A percentile compares a stretch with the other conserved stretches of the same genome.
Evolutionary conservation across 257 asterid genomes (phyloP).

Genomic region (Solanum clarkiae): DNA sequence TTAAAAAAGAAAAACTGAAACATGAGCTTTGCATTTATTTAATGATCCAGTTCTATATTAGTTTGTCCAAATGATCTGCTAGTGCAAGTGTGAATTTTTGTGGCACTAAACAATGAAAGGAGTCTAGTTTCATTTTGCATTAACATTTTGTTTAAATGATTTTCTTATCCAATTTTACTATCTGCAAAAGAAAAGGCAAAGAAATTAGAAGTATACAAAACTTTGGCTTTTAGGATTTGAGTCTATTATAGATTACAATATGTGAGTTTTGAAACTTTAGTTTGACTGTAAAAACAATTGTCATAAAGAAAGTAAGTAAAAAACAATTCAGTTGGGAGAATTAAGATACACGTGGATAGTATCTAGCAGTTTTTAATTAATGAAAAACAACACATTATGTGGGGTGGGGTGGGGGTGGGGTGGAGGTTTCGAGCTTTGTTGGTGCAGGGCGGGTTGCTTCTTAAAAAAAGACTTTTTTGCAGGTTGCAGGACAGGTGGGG

Average conservation of each 20-base stretch:
- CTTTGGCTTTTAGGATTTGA: background rate
- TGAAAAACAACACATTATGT: too few species aligned
- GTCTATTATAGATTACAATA: background rate
- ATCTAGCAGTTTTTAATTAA: too few species aligned
- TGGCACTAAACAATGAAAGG: background rate
- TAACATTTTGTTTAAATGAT: background rate
- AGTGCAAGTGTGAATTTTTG: background rate
- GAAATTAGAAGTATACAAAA: background rate
- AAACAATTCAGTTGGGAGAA: background rate
- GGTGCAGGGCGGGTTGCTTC: background rate
- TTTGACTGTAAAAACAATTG: background rate
- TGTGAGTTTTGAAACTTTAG: background rate
- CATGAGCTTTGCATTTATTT: background rate
- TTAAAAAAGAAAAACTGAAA: background rate
- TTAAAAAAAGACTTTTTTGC: background rate
- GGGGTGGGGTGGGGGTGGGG: too few species aligned
- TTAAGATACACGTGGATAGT: too few species aligned
- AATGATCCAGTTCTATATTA: background rate
- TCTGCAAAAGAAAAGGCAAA: background rate
- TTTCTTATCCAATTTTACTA: background rate
- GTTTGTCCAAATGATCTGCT: background rate
- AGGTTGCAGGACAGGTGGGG: background rate
- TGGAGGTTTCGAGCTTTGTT: background rate
- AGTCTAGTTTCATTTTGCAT: background rate
- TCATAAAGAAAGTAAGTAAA: background rate